A percentile compares a stretch with the other conserved stretches of the same genome.
Conservation (phyloP, 148 eudicot genomes). For the Beta vulgaris region DNA sequence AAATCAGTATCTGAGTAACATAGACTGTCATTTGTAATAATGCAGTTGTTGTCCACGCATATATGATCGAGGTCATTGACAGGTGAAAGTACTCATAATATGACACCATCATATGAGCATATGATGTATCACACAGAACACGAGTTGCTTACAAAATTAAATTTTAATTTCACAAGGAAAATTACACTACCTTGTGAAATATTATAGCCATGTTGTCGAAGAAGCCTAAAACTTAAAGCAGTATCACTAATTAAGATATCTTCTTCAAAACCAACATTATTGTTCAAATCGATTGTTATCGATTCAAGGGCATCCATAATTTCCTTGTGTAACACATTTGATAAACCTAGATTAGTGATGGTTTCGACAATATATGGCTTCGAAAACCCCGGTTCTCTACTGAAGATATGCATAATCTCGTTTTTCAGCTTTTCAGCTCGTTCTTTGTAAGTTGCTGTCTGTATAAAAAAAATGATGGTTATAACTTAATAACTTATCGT, state of each 20-base stretch:
- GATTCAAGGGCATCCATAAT: conserved; percentile 26
- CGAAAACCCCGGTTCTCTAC: conserved; percentile 9
- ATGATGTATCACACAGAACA: no score
- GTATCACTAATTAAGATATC: conserved; percentile 22
- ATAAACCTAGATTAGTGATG: conserved; percentile 29
- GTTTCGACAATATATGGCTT: conserved; percentile 29
- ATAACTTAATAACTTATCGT: no score
- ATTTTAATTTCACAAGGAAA: not conserved
- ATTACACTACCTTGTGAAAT: conserved; percentile 36
- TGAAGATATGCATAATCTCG: conserved; percentile 10
- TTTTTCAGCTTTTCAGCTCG: conserved; percentile 21
- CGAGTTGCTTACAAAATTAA: no score
- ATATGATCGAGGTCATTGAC: no score
- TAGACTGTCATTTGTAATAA: no score
- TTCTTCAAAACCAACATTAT: not conserved
- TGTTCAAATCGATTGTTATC: not conserved
- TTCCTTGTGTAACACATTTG: conserved; percentile 22
- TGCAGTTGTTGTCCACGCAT: no score
- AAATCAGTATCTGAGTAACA: no score
- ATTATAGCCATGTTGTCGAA: conserved; percentile 40
- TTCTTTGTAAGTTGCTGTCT: conserved; percentile 8
- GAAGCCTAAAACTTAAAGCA: conserved; percentile 38
- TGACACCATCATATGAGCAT: no score
- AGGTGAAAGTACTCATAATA: no score
- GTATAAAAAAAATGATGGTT: not conserved